phyloP scores from a whole-genome alignment of 2,329 filamentous ascomycete species.

The Pseudogymnoascus sp. region DNA sequence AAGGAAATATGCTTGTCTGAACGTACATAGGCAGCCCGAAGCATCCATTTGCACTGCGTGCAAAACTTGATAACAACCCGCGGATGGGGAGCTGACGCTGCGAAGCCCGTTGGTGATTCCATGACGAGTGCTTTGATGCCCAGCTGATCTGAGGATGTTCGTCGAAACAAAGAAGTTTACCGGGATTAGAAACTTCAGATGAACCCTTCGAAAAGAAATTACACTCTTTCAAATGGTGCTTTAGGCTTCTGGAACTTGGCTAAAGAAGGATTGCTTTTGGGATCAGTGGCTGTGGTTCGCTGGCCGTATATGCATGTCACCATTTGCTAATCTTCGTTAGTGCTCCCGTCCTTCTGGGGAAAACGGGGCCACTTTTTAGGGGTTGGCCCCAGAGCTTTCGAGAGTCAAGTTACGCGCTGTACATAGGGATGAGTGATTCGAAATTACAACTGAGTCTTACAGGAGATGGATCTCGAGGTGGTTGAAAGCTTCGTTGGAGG shows the following conservation, averaged over 20 bases:
- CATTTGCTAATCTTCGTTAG: conserved; percentile 6
- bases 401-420: neutral
- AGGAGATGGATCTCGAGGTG: neutral
- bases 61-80: conserved; percentile 85
- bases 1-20: neutral
- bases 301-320: neutral
- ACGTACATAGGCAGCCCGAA: conserved; percentile 74
- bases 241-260: neutral
- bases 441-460: neutral
- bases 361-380: neutral
- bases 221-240: neutral
- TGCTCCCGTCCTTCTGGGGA: neutral
- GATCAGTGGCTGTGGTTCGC: neutral
- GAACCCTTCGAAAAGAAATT: neutral
- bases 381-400: neutral
- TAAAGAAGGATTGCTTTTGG: neutral
- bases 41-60: conserved; percentile 90
- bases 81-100: conserved; percentile 43
- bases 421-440: neutral
- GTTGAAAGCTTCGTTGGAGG: neutral
- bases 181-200: neutral
- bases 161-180: neutral
- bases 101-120: neutral
- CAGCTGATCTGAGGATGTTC: neutral
- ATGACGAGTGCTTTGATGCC: neutral